Percentiles rank a stretch among this genome's conserved stretches.
These are phyloP conservation scores for Harringtonia aguacate DNA, from an alignment of 2,329 filamentous ascomycete genomes.

Conservation along the genomic window DNA sequence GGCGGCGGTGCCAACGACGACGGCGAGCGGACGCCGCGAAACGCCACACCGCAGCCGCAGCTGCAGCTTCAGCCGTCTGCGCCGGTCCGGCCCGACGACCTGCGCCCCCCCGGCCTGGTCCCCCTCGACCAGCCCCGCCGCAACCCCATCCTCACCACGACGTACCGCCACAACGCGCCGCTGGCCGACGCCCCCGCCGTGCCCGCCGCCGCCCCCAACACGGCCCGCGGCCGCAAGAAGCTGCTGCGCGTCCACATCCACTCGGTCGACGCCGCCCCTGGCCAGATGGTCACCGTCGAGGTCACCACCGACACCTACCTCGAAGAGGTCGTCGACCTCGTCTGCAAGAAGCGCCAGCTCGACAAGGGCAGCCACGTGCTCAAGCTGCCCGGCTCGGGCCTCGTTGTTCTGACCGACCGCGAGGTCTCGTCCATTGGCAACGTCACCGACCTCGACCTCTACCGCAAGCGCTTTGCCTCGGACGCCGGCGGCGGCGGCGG, in stretches of 20 bases:
- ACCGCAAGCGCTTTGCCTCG: slow-evolving; percentile 63
- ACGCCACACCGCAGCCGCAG: slow-evolving; percentile 31
- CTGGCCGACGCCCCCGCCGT: slow-evolving; percentile 47
- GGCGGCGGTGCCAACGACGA: slow-evolving; percentile 3
- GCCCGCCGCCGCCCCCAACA: slow-evolving; percentile 29
- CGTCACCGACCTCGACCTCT: slow-evolving; percentile 63
- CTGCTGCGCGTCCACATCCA: slow-evolving; percentile 62
- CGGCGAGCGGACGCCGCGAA: slow-evolving; percentile 26
- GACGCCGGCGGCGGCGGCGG: slow-evolving; percentile 52
- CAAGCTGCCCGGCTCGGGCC: slow-evolving; percentile 64
- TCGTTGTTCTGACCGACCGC: slow-evolving; percentile 65
- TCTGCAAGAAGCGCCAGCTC: slow-evolving; percentile 66
- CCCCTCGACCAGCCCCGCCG: slow-evolving; percentile 25
- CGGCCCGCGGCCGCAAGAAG: slow-evolving; percentile 54
- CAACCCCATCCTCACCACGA: slow-evolving; percentile 53
- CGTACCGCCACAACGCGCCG: slow-evolving; percentile 42
- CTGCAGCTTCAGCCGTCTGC: neutral
- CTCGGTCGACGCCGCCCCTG: slow-evolving; percentile 57
- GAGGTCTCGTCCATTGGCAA: slow-evolving; percentile 71
- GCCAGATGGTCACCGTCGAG: slow-evolving; percentile 63
- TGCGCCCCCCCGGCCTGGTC: neutral
- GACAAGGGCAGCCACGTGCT: slow-evolving; percentile 73
- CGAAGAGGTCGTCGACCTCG: slow-evolving; percentile 68
- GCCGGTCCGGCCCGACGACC: neutral
- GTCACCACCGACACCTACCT: slow-evolving; percentile 78